A percentile compares a stretch with the other conserved stretches of the same genome.
phyloP scores from a whole-genome alignment of 148 eudicot species.

The Nyssa sinensis region DNA sequence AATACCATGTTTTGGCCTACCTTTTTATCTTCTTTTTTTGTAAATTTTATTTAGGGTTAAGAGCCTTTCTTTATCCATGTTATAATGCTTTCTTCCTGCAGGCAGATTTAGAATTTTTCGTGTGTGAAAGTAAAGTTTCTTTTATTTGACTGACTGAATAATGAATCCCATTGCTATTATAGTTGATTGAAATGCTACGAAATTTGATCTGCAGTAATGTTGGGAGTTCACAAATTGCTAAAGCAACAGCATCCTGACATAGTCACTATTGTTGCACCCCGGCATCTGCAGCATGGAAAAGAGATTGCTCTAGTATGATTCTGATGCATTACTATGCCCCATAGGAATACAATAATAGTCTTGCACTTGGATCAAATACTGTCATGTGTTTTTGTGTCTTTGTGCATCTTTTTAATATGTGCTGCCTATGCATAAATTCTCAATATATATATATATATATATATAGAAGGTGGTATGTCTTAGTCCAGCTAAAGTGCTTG shows the following conservation, averaged over 20 bases:
- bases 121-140: neutral
- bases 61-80: too few relatives aligned
- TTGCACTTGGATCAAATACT: neutral
- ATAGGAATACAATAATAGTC: neutral
- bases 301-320: conserved; percentile 61
- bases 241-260: conserved; percentile 49
- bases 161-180: conserved; percentile 12
- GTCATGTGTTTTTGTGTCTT: neutral
- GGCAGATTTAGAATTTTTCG: neutral
- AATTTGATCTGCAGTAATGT: conserved; percentile 52
- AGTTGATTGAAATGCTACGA: conserved; percentile 12
- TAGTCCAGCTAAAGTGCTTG: neutral
- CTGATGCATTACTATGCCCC: neutral
- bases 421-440: neutral
- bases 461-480: neutral
- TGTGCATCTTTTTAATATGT: neutral
- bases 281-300: conserved; percentile 67
- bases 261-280: conserved; percentile 72
- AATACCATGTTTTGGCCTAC: neutral
- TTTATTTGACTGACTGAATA: neutral
- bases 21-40: neutral
- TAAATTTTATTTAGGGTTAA: neutral
- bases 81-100: neutral
- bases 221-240: conserved; percentile 62
- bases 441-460: neutral